phyloP scores from a whole-genome alignment of 495 filamentous ascomycete genomes.

The Penicillium soppii region DNA sequence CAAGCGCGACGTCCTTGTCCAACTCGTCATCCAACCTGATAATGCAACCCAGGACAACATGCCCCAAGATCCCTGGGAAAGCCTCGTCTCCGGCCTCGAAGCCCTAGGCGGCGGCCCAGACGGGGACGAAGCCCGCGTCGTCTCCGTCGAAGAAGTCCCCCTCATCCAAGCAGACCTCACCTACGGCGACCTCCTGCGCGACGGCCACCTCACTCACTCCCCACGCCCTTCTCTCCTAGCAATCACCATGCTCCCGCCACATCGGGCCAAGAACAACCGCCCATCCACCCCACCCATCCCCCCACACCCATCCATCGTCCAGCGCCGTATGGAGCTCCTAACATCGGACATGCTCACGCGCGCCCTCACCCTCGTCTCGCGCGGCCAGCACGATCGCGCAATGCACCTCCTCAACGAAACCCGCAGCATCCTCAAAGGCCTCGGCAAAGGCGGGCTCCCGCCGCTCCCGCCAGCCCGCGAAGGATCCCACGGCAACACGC shows the following conservation, averaged over 20 bases:
- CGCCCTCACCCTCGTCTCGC: constrained; percentile 84
- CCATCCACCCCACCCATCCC: constrained; percentile 82
- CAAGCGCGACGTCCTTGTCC: constrained; percentile 95
- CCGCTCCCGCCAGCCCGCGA: constrained; percentile 76
- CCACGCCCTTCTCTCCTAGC: constrained; percentile 90
- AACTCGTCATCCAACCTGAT: constrained; percentile 90
- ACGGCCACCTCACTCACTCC: constrained; percentile 83
- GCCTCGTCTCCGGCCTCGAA: constrained; percentile 91
- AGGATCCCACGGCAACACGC: constrained; percentile 36
- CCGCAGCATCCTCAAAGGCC: constrained; percentile 89
- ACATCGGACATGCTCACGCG: constrained; percentile 98
- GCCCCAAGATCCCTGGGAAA: constrained; percentile 96
- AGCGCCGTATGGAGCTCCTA: constrained; percentile 95
- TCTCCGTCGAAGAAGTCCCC: constrained; percentile 92
- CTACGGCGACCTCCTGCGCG: constrained; percentile 92
- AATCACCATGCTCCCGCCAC: constrained; percentile 94
- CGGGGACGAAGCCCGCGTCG: constrained; percentile 76
- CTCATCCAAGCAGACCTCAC: constrained; percentile 92
- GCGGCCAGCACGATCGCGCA: constrained; percentile 90
- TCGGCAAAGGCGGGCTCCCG: constrained; percentile 92
- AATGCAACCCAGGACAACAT: constrained; percentile 80
- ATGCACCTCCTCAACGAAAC: constrained; percentile 91
- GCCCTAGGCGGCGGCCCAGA: constrained; percentile 91
- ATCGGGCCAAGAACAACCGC: constrained; percentile 59
- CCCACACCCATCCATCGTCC: constrained; percentile 92